Evolutionary conservation across 805 yeast species (phyloP), one percentile per base, ranked within the genome.

Genomic region (Torulaspora franciscae): DNA sequence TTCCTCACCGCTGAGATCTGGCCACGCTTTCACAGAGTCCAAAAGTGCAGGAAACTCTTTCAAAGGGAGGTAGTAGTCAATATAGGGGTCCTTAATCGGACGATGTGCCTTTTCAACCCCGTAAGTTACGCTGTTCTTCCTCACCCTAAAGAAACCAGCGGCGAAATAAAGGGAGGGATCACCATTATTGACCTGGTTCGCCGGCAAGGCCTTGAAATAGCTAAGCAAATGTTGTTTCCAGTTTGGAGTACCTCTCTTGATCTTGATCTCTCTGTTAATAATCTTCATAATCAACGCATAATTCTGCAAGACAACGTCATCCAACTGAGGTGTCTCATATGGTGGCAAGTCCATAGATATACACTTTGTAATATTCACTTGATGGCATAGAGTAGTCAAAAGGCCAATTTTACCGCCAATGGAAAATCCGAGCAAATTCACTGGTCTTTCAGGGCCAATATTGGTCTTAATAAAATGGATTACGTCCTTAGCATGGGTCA

Each of bases 401-500:
- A 80, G 71, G 0, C 76, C 77, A 1, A 75, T 71, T 54, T 77
- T 79, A 3, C 81, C 83, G 1, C 85, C 85, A 77, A 80, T 73
- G 14, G 81, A 77, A 55, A 75, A 81, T 0, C 85, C 84, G 9
- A 72, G 46, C 3, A 73, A 41, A 30, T 68, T 58, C 4, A 70
- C 61, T 10, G 65, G 65, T 42, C 57, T 50, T 7, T 55, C 38
- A 3, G 17, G n/a, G 9, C 59, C 58, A 33, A 59, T 44, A 11
- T 56, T 48, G 9, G 52, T 51, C 26, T 64, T 50, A 2, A 76
- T 49, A 40, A 69, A 69, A 32, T 57, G 51, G 3, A 65, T 55
- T 3, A 76, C 64, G 54, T 77, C 83, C 3, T 57, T 47, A 1
- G 75, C 70, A 65, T 76, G 55, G 5, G 71, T 58, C 4, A 41